phyloP scores from a whole-genome alignment of 1,139 yeast genomes.

The Lizanozyma gosingica region DNA sequence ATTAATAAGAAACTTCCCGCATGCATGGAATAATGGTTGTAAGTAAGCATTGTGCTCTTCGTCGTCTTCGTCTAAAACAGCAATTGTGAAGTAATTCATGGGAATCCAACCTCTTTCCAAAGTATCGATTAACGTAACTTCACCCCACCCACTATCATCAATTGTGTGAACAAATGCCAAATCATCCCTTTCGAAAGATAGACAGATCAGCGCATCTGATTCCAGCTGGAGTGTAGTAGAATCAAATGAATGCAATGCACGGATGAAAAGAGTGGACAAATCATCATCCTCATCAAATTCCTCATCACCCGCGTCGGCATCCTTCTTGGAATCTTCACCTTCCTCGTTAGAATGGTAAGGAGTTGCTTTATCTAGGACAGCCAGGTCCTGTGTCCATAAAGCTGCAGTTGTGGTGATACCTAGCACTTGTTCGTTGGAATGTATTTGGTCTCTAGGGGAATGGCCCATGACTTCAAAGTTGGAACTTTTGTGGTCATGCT shows the following conservation, averaged over 20 bases:
- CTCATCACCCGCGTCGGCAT: slow-evolving; percentile 7
- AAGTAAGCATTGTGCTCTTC: slow-evolving; percentile 37
- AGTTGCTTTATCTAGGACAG: not conserved
- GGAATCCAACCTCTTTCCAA: slow-evolving; percentile 95
- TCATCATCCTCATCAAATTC: slow-evolving; percentile 25
- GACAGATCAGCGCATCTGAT: slow-evolving; percentile 69
- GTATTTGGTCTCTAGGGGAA: slow-evolving; percentile 12
- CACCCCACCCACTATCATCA: slow-evolving; percentile 97
- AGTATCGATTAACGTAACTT: slow-evolving; percentile 67
- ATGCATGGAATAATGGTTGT: slow-evolving; percentile 58
- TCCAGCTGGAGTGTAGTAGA: slow-evolving; percentile 55
- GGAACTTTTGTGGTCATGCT: not conserved
- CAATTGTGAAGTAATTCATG: slow-evolving; percentile 73
- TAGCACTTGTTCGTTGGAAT: slow-evolving; percentile 19
- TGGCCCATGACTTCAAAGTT: not conserved
- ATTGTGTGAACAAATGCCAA: slow-evolving; percentile 81
- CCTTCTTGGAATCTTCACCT: slow-evolving; percentile 4
- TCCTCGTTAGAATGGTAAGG: slow-evolving; percentile 2
- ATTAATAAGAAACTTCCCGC: slow-evolving; percentile 66
- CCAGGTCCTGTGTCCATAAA: not conserved
- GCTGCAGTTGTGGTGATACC: not conserved
- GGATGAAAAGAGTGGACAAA: slow-evolving; percentile 38
- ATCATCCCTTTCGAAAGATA: slow-evolving; percentile 74
- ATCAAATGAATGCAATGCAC: slow-evolving; percentile 76
- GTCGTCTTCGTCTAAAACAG: slow-evolving; percentile 31